Conservation (phyloP, 2,329 filamentous ascomycete species). For the Byssoonygena ceratinophila region DNA sequence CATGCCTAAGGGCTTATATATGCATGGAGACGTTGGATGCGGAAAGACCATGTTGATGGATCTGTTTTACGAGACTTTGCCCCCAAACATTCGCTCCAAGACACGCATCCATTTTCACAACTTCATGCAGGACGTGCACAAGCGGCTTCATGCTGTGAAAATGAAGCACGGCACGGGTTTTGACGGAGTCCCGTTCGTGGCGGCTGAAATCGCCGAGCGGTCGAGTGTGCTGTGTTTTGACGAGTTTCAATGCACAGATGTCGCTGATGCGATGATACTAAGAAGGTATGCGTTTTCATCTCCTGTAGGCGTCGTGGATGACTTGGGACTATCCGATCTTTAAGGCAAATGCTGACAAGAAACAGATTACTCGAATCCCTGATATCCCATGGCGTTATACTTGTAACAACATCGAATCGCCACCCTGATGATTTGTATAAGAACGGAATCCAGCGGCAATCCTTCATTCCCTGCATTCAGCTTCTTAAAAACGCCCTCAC, state of each 20-base stretch:
- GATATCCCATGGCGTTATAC: constrained; percentile 92
- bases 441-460: constrained; percentile 92
- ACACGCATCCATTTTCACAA: constrained; percentile 97
- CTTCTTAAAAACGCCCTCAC: constrained; percentile 74
- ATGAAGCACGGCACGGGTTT: constrained; percentile 79
- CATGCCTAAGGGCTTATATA: constrained; percentile 79
- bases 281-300: constrained; percentile 46
- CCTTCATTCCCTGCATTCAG: constrained; percentile 89
- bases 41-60: constrained; percentile 99
- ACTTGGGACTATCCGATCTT: neutral
- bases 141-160: constrained; percentile 79
- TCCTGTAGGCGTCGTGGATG: neutral
- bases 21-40: constrained; percentile 92
- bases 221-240: constrained; percentile 90
- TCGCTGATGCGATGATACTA: constrained; percentile 97
- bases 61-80: constrained; percentile 88
- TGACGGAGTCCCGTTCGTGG: constrained; percentile 82
- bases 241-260: constrained; percentile 97
- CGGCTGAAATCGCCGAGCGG: constrained; percentile 80
- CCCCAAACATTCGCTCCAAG: constrained; percentile 65
- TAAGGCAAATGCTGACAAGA: neutral
- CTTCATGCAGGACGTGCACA: constrained; percentile 98
- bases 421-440: constrained; percentile 95
- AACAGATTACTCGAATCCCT: constrained; percentile 66
- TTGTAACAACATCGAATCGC: constrained; percentile 94